A percentile compares a stretch with the other conserved stretches of the same genome.
Evolutionary conservation across 305 asterid species (phyloP).

Genomic region (Striga hermonthica): DNA sequence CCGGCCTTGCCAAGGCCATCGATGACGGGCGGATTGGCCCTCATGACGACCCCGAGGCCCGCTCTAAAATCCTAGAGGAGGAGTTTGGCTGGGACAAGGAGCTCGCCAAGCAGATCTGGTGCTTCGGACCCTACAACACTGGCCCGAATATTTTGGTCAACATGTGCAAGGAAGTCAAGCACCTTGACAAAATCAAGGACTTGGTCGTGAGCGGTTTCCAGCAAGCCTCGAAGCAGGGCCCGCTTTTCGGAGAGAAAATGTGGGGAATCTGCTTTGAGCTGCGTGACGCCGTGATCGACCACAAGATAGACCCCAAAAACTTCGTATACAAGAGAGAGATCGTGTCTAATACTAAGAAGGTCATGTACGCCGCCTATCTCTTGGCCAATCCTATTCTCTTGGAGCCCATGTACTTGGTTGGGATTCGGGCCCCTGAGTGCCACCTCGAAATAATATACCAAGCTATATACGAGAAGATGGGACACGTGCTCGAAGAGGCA

Average conservation of each 20-base stretch:
- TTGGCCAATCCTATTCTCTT: slow-evolving; percentile 26
- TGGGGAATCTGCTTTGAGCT: slow-evolving; percentile 23
- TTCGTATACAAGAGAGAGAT: too few species aligned
- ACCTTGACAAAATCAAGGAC: slow-evolving; percentile 29
- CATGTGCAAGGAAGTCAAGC: slow-evolving; percentile 32
- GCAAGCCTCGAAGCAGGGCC: slow-evolving; percentile 28
- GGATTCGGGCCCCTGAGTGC: slow-evolving; percentile 31
- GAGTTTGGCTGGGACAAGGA: slow-evolving; percentile 35
- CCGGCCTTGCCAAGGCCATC: slow-evolving; percentile 34
- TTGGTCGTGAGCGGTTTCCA: slow-evolving; percentile 21
- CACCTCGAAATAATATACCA: slow-evolving; percentile 25
- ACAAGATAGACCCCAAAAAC: too few species aligned
- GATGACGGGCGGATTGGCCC: slow-evolving; percentile 34
- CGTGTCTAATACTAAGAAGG: slow-evolving; percentile 28
- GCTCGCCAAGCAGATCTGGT: slow-evolving; percentile 34
- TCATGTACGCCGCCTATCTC: slow-evolving; percentile 12
- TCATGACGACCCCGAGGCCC: slow-evolving; percentile 24
- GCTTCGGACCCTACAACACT: slow-evolving; percentile 29
- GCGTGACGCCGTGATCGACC: slow-evolving; percentile 30
- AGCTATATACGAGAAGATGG: slow-evolving; percentile 19
- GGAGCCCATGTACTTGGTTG: slow-evolving; percentile 32
- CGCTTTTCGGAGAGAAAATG: slow-evolving; percentile 33
- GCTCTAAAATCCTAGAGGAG: slow-evolving; percentile 27
- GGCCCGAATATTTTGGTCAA: slow-evolving; percentile 32
- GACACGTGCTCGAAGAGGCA: slow-evolving; percentile 20